Conservation (phyloP, 768 basidiomycete species). For the Gymnopilus dilepis region DNA sequence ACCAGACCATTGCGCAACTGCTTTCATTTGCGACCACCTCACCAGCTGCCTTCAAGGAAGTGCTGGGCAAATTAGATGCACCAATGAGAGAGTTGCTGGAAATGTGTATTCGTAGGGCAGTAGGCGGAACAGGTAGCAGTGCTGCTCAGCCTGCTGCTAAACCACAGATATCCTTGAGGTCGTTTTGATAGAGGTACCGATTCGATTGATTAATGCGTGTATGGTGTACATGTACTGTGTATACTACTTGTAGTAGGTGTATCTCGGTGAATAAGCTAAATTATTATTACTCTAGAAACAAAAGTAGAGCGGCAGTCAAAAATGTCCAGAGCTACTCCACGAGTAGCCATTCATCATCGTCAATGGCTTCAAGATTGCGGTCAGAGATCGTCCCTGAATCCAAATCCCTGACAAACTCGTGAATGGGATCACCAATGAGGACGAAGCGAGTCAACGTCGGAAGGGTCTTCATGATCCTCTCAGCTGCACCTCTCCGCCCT, state of each 20-base stretch:
- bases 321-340: not conserved
- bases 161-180: slow-evolving; percentile 80
- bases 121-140: slow-evolving; percentile 46
- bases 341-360: slow-evolving; percentile 13
- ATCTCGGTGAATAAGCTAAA: too few relatives aligned
- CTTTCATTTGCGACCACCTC: slow-evolving; percentile 73
- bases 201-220: not conserved
- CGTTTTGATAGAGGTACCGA: slow-evolving; percentile 49
- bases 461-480: slow-evolving; percentile 18
- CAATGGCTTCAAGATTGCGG: not conserved
- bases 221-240: not conserved
- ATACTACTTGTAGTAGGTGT: not conserved
- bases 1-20: slow-evolving; percentile 68
- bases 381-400: not conserved
- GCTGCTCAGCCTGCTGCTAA: slow-evolving; percentile 49
- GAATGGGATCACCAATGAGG: slow-evolving; percentile 9
- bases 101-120: slow-evolving; percentile 75
- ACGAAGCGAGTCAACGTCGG: slow-evolving; percentile 22
- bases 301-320: too few relatives aligned
- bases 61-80: slow-evolving; percentile 68
- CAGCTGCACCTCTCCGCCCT: slow-evolving; percentile 14
- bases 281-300: too few relatives aligned
- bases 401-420: slow-evolving; percentile 14
- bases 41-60: slow-evolving; percentile 85
- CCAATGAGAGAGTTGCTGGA: slow-evolving; percentile 70